Evolutionary conservation across 768 basidiomycete genomes (phyloP), one percentile per base, ranked within the genome.

Genomic region (Boletus vermiculosoides): DNA sequence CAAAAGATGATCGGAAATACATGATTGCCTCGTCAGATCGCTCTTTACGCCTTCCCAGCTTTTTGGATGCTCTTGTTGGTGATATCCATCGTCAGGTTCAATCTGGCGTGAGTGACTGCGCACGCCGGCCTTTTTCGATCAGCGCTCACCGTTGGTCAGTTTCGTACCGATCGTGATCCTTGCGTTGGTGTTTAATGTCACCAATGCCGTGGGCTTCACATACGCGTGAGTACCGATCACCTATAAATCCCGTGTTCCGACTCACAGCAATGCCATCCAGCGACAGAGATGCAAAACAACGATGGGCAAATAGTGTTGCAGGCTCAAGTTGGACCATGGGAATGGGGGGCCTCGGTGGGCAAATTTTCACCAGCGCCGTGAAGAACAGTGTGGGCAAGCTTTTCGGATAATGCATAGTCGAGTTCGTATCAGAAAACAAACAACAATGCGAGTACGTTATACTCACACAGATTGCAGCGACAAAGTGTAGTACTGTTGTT

Each of bases 181-280:
- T 36, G 97, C 97, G 1, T 79, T 98, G 47, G 90, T 98, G 37
- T 98, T 99, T 83, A 98, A 99, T 71, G 68, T 94, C 50, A 94
- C 92, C 10, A 98, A 98, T 63, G 91, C 88, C n/a, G 78, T 98
- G 51, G 96, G 96, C 12, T 98, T 98, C 77, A 97, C 94, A 48
- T 98, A 93, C 67, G 92, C 90, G 92, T 92, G 71, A 66, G 87
- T 78, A 22, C 54, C 20, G 33, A 56, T 62, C 54, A 15, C 36
- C 7, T 46, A 57, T 39, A 41, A 47, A 54, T 23, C 28, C 31
- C 45, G 42, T 48, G 55, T 44, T 28, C 52, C 51, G 16, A 22
- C 58, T 68, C 28, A 72, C 48, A 37, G 16, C 18, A 11, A 37
- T 39, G 53, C 7, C 34, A 34, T 66, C 16, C 65, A 90, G 88